These are phyloP conservation scores for Debaryomyces nepalensis DNA, from an alignment of 1,139 yeast species.

Conservation along the genomic window DNA sequence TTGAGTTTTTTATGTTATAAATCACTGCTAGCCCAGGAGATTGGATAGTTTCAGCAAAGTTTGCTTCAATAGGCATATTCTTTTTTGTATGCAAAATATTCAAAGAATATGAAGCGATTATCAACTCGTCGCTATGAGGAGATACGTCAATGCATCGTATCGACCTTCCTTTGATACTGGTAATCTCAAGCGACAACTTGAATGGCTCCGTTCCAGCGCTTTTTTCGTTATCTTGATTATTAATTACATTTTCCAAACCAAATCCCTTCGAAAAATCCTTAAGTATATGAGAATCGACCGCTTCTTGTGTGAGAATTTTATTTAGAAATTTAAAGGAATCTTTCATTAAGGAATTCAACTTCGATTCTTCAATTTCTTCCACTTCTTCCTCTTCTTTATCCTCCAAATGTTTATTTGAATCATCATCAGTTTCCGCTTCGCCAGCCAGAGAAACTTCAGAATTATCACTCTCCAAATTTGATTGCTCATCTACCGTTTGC, in stretches of 20 bases:
- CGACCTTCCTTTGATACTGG: slow-evolving; percentile 22
- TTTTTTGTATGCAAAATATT: neutral
- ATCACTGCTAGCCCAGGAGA: slow-evolving; percentile 44
- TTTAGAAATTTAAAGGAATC: slow-evolving; percentile 26
- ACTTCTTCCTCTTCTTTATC: neutral
- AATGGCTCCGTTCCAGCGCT: slow-evolving; percentile 4
- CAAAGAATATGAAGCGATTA: slow-evolving; percentile 39
- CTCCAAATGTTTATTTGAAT: neutral
- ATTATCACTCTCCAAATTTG: neutral
- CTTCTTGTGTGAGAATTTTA: slow-evolving; percentile 19
- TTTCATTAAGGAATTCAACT: slow-evolving; percentile 20
- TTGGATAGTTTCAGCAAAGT: slow-evolving; percentile 15
- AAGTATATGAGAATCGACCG: slow-evolving; percentile 15
- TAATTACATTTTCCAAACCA: neutral
- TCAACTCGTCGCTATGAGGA: slow-evolving; percentile 42
- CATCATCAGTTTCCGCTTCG: too few relatives aligned
- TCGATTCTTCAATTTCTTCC: slow-evolving; percentile 8
- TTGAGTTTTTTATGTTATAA: slow-evolving; percentile 26
- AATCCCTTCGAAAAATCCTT: slow-evolving; percentile 18
- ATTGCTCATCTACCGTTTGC: slow-evolving; percentile 21
- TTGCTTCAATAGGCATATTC: neutral
- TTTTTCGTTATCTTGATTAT: neutral
- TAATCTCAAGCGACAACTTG: slow-evolving; percentile 3
- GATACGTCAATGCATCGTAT: slow-evolving; percentile 48
- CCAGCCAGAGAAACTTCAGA: too few relatives aligned